Conservation (phyloP, 2,329 filamentous ascomycete genomes). For the Diplodia intermedia region DNA sequence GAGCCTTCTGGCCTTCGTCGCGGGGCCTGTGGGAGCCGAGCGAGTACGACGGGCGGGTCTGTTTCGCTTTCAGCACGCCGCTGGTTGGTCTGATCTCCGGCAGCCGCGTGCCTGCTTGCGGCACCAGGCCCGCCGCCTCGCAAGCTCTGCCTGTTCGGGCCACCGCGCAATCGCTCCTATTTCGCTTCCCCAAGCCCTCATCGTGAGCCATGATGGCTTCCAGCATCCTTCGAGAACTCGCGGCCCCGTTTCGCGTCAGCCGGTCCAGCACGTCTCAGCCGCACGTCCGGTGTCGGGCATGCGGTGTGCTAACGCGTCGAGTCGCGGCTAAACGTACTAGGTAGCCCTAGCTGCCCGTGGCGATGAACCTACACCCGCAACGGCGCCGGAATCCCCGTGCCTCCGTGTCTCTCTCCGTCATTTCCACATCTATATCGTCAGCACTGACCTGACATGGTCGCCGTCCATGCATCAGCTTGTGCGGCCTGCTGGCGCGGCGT, state of each 20-base stretch:
- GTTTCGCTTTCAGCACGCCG: not conserved
- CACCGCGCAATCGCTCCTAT: constrained; percentile 18
- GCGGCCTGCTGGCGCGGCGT: not conserved
- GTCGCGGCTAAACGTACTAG: not conserved
- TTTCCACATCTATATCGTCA: not conserved
- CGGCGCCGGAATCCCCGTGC: not conserved
- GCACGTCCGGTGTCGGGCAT: not conserved
- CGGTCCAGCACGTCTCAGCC: not conserved
- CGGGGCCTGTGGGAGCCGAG: constrained; percentile 3
- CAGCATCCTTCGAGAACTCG: not conserved
- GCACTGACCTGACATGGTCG: not conserved
- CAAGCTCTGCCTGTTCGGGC: constrained; percentile 24
- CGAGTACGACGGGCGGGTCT: constrained; percentile 21
- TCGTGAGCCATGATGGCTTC: not conserved
- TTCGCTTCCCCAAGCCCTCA: constrained; percentile 10
- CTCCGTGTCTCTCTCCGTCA: not conserved
- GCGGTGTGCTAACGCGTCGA: not conserved
- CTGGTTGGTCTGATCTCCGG: constrained; percentile 22
- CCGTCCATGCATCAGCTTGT: not conserved
- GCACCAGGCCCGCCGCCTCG: constrained; percentile 18
- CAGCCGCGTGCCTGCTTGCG: constrained; percentile 22
- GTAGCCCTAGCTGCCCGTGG: not conserved
- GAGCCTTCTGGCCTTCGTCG: not conserved
- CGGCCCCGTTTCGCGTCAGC: not conserved
- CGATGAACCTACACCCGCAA: not conserved